Evolutionary conservation across 1,284 basidiomycete genomes (phyloP).

Genomic region (Austroboletus novae-zelandiae): DNA sequence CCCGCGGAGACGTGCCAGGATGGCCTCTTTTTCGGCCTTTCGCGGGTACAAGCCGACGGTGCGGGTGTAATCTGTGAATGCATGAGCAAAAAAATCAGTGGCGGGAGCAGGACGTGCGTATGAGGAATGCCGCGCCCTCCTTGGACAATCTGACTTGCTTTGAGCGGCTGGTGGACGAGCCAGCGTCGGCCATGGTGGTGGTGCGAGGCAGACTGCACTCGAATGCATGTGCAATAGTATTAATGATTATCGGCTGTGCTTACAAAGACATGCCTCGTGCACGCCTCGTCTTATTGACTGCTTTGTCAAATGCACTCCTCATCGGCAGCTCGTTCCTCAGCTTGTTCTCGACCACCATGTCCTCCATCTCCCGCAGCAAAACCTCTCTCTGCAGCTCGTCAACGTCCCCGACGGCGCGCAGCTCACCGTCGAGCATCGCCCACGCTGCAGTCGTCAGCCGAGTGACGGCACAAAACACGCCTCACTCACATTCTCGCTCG

Average conservation of each 20-base stretch:
- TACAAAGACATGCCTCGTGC: conserved; percentile 31
- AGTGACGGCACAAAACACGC: not conserved
- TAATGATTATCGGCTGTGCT: conserved; percentile 15
- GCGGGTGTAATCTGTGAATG: conserved; percentile 18
- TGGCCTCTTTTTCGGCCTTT: conserved; percentile 11
- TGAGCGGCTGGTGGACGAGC: conserved; percentile 1
- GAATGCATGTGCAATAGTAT: too few relatives aligned
- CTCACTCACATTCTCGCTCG: conserved; percentile 31
- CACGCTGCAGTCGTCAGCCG: conserved; percentile 22
- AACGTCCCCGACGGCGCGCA: conserved; percentile 10
- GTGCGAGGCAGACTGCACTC: too few relatives aligned
- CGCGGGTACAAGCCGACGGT: conserved; percentile 14
- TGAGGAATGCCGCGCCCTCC: conserved; percentile 11
- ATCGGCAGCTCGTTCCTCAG: conserved; percentile 54
- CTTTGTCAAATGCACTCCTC: conserved; percentile 46
- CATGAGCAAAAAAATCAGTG: not conserved
- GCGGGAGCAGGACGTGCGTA: conserved; percentile 5
- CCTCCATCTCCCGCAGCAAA: conserved; percentile 56
- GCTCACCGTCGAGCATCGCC: conserved; percentile 21
- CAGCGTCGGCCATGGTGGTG: not conserved
- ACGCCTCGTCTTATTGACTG: conserved; percentile 24
- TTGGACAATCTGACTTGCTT: conserved; percentile 10
- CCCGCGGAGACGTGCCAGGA: conserved; percentile 16
- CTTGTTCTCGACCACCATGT: conserved; percentile 60
- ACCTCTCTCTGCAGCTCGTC: conserved; percentile 38